Percentiles rank a stretch among this genome's conserved stretches.
These are phyloP conservation scores for Besnoitia besnoiti DNA, from an alignment of 169 alveolate genomes.

Conservation along the genomic window DNA sequence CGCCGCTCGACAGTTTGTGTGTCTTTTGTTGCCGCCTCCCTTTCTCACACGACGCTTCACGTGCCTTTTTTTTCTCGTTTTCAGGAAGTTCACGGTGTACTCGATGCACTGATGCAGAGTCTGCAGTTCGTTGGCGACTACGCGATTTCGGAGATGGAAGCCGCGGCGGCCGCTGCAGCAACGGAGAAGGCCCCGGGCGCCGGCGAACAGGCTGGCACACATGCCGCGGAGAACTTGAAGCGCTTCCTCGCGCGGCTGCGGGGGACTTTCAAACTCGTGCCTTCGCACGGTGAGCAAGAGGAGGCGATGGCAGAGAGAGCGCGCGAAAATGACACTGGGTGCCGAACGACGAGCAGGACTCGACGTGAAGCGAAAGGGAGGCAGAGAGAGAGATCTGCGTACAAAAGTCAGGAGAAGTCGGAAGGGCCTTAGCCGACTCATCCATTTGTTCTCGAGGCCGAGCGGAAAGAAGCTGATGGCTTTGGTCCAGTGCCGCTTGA, in stretches of 20 bases:
- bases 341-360: not conserved
- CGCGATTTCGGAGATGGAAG: slow-evolving; percentile 49
- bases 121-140: slow-evolving; percentile 54
- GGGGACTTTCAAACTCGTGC: not conserved
- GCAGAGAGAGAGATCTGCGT: not conserved
- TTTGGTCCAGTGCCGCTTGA: too few species aligned
- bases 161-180: slow-evolving; percentile 28
- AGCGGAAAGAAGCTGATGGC: too few species aligned
- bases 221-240: not conserved
- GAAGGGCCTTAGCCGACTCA: not conserved
- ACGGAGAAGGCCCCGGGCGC: not conserved
- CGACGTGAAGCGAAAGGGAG: not conserved
- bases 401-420: not conserved
- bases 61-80: not conserved
- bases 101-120: slow-evolving; percentile 53
- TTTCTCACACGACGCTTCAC: not conserved
- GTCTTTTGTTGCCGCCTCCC: not conserved
- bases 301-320: too few species aligned
- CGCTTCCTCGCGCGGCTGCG: not conserved
- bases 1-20: not conserved
- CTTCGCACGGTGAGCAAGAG: not conserved
- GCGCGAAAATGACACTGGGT: too few species aligned
- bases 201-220: not conserved
- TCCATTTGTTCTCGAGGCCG: too few species aligned
- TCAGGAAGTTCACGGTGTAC: slow-evolving; percentile 67